These are phyloP conservation scores for Sonneratia caseolaris DNA, from an alignment of 345 rosid genomes.

Conservation along the genomic window DNA sequence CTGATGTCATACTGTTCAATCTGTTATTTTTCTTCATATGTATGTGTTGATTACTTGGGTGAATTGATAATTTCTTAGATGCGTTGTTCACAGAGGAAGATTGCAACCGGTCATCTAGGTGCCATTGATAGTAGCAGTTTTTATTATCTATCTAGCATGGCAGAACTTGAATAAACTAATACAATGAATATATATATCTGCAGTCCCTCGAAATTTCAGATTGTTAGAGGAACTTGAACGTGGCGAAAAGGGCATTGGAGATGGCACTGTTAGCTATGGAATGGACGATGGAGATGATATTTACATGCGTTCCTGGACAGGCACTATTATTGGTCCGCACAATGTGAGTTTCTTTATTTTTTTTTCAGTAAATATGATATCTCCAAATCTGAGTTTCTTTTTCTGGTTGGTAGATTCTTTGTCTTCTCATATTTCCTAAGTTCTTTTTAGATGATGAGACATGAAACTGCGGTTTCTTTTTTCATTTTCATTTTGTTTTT, in stretches of 20 bases:
- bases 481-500: no score
- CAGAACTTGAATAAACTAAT: neutral
- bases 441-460: no score
- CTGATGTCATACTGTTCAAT: neutral
- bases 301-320: constrained; percentile 12
- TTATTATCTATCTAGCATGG: neutral
- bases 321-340: constrained; percentile 9
- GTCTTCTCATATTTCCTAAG: no score
- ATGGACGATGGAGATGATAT: constrained; percentile 14
- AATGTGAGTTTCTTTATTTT: constrained; percentile 5
- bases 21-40: neutral
- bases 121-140: neutral
- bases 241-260: constrained; percentile 10
- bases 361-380: no score
- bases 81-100: neutral
- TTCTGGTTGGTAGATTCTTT: neutral
- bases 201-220: constrained; percentile 11
- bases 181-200: neutral
- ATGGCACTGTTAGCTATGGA: constrained; percentile 10
- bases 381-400: neutral
- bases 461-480: no score
- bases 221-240: constrained; percentile 9
- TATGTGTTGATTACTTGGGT: neutral
- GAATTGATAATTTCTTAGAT: neutral
- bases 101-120: neutral